Percentiles rank a stretch among this genome's conserved stretches.
phyloP scores from a whole-genome alignment of 1,284 basidiomycete species.

The Leccinum pseudoinsigne region DNA sequence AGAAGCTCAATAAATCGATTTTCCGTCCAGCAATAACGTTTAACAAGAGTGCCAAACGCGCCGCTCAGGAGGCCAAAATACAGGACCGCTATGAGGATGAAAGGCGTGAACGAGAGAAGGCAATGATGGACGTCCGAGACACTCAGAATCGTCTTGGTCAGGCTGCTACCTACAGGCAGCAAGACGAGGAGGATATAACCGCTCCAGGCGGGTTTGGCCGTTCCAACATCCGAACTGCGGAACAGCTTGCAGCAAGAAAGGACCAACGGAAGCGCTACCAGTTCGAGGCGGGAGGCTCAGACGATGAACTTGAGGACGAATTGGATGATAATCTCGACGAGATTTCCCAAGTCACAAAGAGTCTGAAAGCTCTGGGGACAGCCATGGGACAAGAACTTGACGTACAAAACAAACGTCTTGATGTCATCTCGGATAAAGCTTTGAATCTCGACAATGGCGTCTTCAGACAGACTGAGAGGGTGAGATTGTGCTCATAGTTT shows the following conservation, averaged over 20 bases:
- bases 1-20: constrained; percentile 92
- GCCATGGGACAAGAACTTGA: constrained; percentile 86
- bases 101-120: constrained; percentile 80
- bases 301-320: constrained; percentile 93
- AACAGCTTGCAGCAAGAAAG: constrained; percentile 52
- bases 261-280: constrained; percentile 86
- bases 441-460: constrained; percentile 62
- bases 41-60: constrained; percentile 91
- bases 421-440: constrained; percentile 69
- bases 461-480: constrained; percentile 69
- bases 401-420: constrained; percentile 72
- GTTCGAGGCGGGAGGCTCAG: constrained; percentile 94
- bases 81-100: constrained; percentile 90
- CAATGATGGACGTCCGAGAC: constrained; percentile 83
- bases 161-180: constrained; percentile 62
- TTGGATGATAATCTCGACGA: constrained; percentile 93
- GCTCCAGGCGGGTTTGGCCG: constrained; percentile 35
- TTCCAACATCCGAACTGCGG: constrained; percentile 46
- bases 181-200: constrained; percentile 40
- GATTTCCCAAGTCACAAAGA: constrained; percentile 78
- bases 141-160: constrained; percentile 85
- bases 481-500: constrained; percentile 37
- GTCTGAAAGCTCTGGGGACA: constrained; percentile 82
- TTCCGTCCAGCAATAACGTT: constrained; percentile 91
- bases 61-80: constrained; percentile 88